Evolutionary conservation across 106 monocot genomes (phyloP), one percentile per base, ranked within the genome.

Genomic region (Allium sativum): DNA sequence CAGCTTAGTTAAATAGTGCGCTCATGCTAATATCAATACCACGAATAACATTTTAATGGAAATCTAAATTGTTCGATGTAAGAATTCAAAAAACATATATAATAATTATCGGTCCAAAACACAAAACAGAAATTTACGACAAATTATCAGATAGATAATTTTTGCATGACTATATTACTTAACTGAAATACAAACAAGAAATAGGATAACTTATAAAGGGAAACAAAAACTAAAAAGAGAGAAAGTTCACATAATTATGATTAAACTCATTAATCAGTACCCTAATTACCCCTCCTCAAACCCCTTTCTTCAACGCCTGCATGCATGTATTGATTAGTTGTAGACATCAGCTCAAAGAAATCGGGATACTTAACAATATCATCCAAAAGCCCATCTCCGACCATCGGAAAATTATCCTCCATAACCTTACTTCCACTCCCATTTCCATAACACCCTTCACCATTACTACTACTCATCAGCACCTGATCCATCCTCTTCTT

Each of bases 361-460:
- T 73, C 74, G 6, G 86, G 86, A 18, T 74, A 82, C 70, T 82
- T 78, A 19, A 82, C 79, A 44, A 87, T 70, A 61, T 87, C 86
- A 59, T 79, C 73, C 4, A 87, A 59, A 44, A 87, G 55, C 13
- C 86, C 86, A 15, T 74, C 73, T 0, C 82, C 51, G 7, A 71
- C 67, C 72, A 66, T 55, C 8, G 86, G 82, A 19, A 82, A 82
- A 18, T 44, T 9, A 0, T 72, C 41, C 3, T 11, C 9, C 7
- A 10, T 43, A 2, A 7, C 14, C 43, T 14, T 3, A 12, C 40
- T 40, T 3, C 42, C 59, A 42, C 42, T 16, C n/a, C 8, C 18
- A 8, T 55, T 16, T 2, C 8, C 9, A 55, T 19, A 12, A 42
- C 40, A 40, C 0, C 31, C 31, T 5, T 31, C 31, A 5, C 31